Evolutionary conservation across 2,329 filamentous ascomycete genomes (phyloP).

Genomic region (Kalmusia sp.): DNA sequence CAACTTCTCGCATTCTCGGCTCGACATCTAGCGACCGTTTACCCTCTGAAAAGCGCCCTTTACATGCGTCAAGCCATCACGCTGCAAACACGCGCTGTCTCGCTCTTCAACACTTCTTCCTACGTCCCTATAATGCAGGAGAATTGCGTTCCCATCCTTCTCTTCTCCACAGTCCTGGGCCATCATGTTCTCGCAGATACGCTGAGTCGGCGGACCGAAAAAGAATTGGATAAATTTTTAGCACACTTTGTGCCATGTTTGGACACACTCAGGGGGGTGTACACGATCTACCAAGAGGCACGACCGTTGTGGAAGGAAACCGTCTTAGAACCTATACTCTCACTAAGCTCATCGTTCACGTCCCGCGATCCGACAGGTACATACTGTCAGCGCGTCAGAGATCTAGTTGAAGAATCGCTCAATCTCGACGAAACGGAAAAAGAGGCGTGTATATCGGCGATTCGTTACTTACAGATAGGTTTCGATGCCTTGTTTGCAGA

Average conservation of each 20-base stretch:
- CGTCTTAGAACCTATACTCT: constrained; percentile 35
- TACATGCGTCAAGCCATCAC: constrained; percentile 25
- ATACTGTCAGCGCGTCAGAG: constrained; percentile 24
- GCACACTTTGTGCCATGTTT: constrained; percentile 39
- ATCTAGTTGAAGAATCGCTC: constrained; percentile 23
- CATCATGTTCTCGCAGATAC: constrained; percentile 46
- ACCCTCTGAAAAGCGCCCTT: constrained; percentile 25
- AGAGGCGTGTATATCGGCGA: constrained; percentile 32
- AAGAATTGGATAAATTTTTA: constrained; percentile 34
- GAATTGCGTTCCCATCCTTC: constrained; percentile 42
- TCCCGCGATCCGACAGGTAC: constrained; percentile 25
- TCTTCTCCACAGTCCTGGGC: constrained; percentile 45
- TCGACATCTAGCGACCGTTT: constrained; percentile 40
- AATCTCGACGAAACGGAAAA: constrained; percentile 23
- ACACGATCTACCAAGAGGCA: constrained; percentile 22
- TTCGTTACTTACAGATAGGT: constrained; percentile 30
- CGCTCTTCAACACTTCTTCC: constrained; percentile 27
- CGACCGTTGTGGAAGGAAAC: constrained; percentile 36
- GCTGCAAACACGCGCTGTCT: constrained; percentile 44
- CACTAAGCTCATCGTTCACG: constrained; percentile 20
- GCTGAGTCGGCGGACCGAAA: constrained; percentile 26
- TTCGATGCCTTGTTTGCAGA: constrained; percentile 24
- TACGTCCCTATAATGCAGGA: constrained; percentile 24
- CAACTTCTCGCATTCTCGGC: constrained; percentile 48
- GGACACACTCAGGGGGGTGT: constrained; percentile 25